These are phyloP conservation scores for Hypomontagnella submonticulosa DNA, from an alignment of 495 filamentous ascomycete species.

Conservation along the genomic window DNA sequence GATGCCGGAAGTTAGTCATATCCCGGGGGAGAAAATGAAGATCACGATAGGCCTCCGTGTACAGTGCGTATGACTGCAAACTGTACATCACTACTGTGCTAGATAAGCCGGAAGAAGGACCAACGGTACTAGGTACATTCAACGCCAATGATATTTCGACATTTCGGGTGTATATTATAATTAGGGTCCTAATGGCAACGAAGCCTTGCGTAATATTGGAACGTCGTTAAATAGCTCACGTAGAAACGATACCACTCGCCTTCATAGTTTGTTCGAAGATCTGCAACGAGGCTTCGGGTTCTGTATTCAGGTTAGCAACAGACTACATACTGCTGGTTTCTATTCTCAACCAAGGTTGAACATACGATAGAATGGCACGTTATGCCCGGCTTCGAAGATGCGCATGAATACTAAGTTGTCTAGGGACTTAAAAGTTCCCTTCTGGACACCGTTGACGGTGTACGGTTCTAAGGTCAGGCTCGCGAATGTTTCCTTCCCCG, in stretches of 20 bases:
- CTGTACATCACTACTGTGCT: constrained; percentile 6
- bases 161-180: too few relatives aligned
- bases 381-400: constrained; percentile 65
- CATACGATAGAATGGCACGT: constrained; percentile 61
- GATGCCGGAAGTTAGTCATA: too few relatives aligned
- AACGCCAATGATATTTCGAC: too few relatives aligned
- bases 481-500: constrained; percentile 53
- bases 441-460: constrained; percentile 59
- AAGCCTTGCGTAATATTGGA: too few relatives aligned
- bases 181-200: too few relatives aligned
- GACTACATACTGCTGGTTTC: not conserved
- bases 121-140: not conserved
- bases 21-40: not conserved
- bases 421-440: constrained; percentile 62
- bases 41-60: not conserved
- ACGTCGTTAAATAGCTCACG: not conserved
- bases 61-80: not conserved
- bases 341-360: not conserved
- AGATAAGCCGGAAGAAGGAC: not conserved
- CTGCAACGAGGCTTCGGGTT: constrained; percentile 61
- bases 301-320: constrained; percentile 30
- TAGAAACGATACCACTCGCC: constrained; percentile 36
- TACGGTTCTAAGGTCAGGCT: constrained; percentile 54
- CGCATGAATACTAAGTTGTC: constrained; percentile 63
- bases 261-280: constrained; percentile 64